Base-by-base conservation (phyloP, 2,329 filamentous ascomycete species). In the Cordyceps tenuipes region DNA sequence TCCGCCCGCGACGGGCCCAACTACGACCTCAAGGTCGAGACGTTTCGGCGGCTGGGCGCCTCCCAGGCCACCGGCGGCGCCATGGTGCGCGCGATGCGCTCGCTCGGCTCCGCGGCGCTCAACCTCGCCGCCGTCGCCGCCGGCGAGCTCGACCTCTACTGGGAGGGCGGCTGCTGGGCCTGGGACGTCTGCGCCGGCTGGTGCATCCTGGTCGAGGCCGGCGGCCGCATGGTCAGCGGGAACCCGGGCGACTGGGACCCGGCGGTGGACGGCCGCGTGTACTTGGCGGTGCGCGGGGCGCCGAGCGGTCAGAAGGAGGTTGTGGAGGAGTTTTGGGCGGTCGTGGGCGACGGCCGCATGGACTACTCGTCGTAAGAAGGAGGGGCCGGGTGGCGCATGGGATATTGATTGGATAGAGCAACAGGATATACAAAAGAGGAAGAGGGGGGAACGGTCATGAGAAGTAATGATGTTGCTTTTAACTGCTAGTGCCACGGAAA, bases 181-280 rank as follows among this genome's bases (percentile, higher is more conserved):
- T 93, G 89, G 89, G 89, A 93, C 70, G 89, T 93, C 2, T 90
- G 87, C 68, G 90, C 90, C 5, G 89, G 86, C 0, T 92, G 89
- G 89, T 84, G 86, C 61, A 86, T 93, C 62, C 75, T 93, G 29
- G 75, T 76, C 34, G 89, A 93, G 76, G 87, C 89, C 0, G 90
- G 89, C 0, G 89, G 89, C 0, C 76, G 83, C 56, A 83, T 93
- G 77, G 87, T 81, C 8, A 81, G 87, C 68, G 88, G 85, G 5
- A 91, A 92, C 69, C 85, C 87, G 0, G 89, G 88, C 0, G 81
- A 82, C 59, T 92, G 88, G 89, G 73, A 82, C n/a, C 76, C 80
- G 2, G 73, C 74, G 57, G 69, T 88, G 57, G 85, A 88, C 66
- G 76, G 76, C 61, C 75, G 85, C 57, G 77, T 81, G 62, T 88